Base-by-base conservation (phyloP, 169 alveolate species). In the Plasmodium vivax region DNA sequence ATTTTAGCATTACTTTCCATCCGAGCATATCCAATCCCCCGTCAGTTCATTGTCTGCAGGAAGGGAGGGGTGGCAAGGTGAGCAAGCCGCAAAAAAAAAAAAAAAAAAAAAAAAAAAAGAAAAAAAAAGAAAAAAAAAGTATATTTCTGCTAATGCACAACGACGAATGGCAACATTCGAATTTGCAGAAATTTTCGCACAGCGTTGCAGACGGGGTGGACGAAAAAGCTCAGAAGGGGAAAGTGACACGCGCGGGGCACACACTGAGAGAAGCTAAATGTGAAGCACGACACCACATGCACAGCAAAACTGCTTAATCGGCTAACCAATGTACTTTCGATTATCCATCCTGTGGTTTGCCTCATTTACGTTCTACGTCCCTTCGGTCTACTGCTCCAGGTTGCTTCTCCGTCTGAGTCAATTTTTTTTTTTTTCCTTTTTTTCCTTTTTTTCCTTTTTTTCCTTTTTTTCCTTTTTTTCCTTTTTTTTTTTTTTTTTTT, bases 1-100 rank as follows among this genome's bases (percentile, higher is more conserved):
- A 34, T 41, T 75, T 32, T 38, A 10, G 30, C 81, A 74, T 85
- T 85, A 85, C 93, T 85, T 85, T 51, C 75, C 93, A 43, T 85
- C 93, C 81, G 93, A 47, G 93, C 93, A 85, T 71, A 75, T 85
- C 93, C 93, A 85, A 62, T 85, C 93, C 80, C 82, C 93, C 68
- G 87, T 47, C 43, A 74, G 43, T n/a, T 32, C 38, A 16, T 75
- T 75, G 87, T 85, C 93, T 85, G 73, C 56, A 71, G 77, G 92
- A 41, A 41, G 81, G 34, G 34, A 5, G 36, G 36, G 54, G 47
- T n/a, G 5, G 36, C 10, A 84, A 84, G 32, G 51, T 19, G 16
- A 45, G 34, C 34, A 36, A 32, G 23, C 3, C 45, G 12, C 43
- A 62, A 41, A 23, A 23, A 62, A 23, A 62, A 23, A 19, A 2